Evolutionary conservation across 495 filamentous ascomycete genomes (phyloP).

Genomic region (Podospora appendiculata): DNA sequence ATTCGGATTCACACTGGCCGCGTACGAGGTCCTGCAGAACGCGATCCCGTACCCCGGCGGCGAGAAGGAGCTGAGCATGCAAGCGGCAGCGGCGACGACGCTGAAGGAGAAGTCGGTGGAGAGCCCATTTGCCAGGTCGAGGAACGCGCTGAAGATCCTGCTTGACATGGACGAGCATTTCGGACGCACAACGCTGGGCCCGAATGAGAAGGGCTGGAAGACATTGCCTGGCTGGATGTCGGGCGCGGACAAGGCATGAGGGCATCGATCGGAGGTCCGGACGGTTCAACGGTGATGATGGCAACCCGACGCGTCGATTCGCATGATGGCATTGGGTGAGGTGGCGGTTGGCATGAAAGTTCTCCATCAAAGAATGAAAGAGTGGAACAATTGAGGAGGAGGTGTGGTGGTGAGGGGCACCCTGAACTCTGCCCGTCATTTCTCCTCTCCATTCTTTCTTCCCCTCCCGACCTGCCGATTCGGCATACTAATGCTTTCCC

Average conservation of each 20-base stretch:
- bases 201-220: conserved; percentile 44
- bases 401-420: no score
- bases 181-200: conserved; percentile 54
- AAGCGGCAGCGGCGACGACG: conserved; percentile 13
- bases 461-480: no score
- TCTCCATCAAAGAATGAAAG: no score
- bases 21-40: conserved; percentile 86
- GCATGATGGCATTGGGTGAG: no score
- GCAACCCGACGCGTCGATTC: no score
- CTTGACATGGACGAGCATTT: conserved; percentile 91
- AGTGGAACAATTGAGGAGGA: no score
- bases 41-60: conserved; percentile 70
- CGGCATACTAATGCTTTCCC: no score
- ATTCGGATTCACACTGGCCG: conserved; percentile 94
- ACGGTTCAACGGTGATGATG: no score
- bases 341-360: no score
- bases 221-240: conserved; percentile 32
- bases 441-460: no score
- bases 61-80: conserved; percentile 27
- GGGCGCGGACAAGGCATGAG: conserved; percentile 5
- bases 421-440: no score
- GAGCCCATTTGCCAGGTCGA: conserved; percentile 74
- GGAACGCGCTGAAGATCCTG: conserved; percentile 95
- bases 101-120: conserved; percentile 46
- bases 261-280: no score